Evolutionary conservation across 208 protist species (phyloP).

Genomic region (Phytomonas sp.): DNA sequence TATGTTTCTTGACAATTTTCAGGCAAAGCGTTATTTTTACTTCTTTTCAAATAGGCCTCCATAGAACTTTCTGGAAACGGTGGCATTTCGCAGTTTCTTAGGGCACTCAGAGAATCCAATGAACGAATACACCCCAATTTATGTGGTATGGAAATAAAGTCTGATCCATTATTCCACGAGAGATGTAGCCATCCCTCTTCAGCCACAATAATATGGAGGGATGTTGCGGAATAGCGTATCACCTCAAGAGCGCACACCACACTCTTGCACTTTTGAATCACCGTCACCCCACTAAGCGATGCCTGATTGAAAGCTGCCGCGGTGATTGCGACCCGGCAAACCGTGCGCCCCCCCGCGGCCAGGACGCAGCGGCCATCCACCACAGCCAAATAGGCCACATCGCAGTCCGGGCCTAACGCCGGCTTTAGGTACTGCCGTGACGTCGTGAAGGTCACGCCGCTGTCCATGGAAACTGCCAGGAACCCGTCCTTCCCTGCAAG

Average conservation of each 20-base stretch:
- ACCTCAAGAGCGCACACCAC: constrained; percentile 11
- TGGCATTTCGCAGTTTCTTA: constrained; percentile 22
- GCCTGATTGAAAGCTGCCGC: neutral
- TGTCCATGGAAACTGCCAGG: constrained; percentile 58
- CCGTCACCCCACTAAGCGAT: constrained; percentile 8
- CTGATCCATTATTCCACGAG: constrained; percentile 38
- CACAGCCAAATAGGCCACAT: constrained; percentile 15
- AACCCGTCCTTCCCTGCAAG: constrained; percentile 35
- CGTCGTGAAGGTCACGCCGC: constrained; percentile 45
- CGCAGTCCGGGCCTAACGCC: neutral
- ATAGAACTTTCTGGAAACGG: constrained; percentile 6
- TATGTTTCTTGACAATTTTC: constrained; percentile 6
- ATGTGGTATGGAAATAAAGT: constrained; percentile 55
- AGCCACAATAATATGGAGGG: constrained; percentile 26
- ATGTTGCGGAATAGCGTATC: neutral
- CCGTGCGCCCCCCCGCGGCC: neutral
- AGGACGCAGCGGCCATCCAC: constrained; percentile 16
- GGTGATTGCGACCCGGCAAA: neutral
- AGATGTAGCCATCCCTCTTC: constrained; percentile 42
- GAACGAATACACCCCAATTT: constrained; percentile 47
- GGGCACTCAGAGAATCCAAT: constrained; percentile 17
- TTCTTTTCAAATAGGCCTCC: constrained; percentile 6
- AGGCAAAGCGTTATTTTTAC: neutral
- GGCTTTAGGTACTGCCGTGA: constrained; percentile 7
- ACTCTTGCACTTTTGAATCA: constrained; percentile 20